Conservation (phyloP, 2,329 filamentous ascomycete genomes). For the Aspergillus versicolor region DNA sequence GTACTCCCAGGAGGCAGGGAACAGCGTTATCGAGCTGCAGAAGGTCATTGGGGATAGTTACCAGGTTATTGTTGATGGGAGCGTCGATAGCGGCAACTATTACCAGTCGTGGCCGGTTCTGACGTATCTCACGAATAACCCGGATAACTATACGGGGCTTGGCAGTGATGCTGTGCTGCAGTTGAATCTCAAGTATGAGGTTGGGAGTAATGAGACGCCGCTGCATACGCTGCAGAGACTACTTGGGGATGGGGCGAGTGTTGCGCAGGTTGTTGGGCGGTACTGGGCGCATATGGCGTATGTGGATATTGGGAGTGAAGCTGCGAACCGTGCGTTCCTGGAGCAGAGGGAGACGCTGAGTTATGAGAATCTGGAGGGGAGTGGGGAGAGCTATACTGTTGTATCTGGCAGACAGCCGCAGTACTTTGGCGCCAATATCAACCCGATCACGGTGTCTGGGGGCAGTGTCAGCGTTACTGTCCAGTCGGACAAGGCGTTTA, state of each 20-base stretch:
- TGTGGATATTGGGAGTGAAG: constrained; percentile 7
- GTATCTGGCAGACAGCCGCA: constrained; percentile 4
- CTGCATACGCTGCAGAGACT: constrained; percentile 9
- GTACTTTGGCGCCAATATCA: constrained; percentile 16
- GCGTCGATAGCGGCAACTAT: constrained; percentile 2
- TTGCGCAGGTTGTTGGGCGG: constrained; percentile 7
- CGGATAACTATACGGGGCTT: constrained; percentile 10
- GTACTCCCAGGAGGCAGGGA: constrained; percentile 1
- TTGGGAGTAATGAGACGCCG: constrained; percentile 14
- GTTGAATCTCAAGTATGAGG: constrained; percentile 6
- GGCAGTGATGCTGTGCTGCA: constrained; percentile 3
- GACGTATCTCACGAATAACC: constrained; percentile 12
- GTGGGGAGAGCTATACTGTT: constrained; percentile 3
- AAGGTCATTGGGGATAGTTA: constrained; percentile 14
- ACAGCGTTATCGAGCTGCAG: constrained; percentile 5
- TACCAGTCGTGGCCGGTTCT: constrained; percentile 15
- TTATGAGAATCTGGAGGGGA: constrained; percentile 7
- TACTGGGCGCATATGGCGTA: constrained; percentile 17
- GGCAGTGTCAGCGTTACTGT: constrained; percentile 3
- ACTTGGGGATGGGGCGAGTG: neutral
- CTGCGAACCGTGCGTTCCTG: constrained; percentile 8
- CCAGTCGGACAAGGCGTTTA: neutral
- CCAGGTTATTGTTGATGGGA: constrained; percentile 14
- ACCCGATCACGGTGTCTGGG: neutral
- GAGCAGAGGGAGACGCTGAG: neutral